A percentile compares a stretch with the other conserved stretches of the same genome.
Conservation (phyloP, 371 early-diverging fungal genomes). For the Fennellomyces sp. region DNA sequence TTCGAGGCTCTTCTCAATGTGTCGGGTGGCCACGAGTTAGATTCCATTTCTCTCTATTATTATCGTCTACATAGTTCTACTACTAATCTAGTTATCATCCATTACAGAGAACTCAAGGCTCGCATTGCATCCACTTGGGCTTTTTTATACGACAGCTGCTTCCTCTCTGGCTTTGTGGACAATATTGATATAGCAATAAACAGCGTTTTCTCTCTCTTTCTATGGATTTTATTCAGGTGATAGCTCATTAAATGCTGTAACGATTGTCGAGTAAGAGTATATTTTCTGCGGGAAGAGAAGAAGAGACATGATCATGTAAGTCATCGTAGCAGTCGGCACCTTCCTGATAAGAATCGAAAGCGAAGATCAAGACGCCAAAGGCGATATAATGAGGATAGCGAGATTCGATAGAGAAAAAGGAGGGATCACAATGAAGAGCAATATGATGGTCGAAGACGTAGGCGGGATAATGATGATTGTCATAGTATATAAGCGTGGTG, state of each 20-base stretch:
- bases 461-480: background rate
- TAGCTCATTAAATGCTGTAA: constrained; percentile 1
- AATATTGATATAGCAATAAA: background rate
- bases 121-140: background rate
- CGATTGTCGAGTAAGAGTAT: background rate
- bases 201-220: background rate
- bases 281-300: background rate
- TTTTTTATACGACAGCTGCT: constrained; percentile 1
- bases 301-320: constrained; percentile 1
- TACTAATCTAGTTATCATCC: too few relatives aligned
- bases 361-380: constrained; percentile 1
- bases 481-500: too few relatives aligned
- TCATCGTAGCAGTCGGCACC: background rate
- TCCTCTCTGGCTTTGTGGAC: background rate
- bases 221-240: background rate
- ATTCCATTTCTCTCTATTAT: too few relatives aligned
- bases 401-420: constrained; percentile 1
- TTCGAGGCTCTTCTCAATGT: too few relatives aligned
- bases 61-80: too few relatives aligned
- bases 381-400: constrained; percentile 3
- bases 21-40: too few relatives aligned
- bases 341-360: constrained; percentile 3
- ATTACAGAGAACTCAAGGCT: too few relatives aligned
- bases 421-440: background rate
- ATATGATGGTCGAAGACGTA: background rate